Conservation (phyloP, 2,329 filamentous ascomycete species). For the Amylocarpus encephaloides region DNA sequence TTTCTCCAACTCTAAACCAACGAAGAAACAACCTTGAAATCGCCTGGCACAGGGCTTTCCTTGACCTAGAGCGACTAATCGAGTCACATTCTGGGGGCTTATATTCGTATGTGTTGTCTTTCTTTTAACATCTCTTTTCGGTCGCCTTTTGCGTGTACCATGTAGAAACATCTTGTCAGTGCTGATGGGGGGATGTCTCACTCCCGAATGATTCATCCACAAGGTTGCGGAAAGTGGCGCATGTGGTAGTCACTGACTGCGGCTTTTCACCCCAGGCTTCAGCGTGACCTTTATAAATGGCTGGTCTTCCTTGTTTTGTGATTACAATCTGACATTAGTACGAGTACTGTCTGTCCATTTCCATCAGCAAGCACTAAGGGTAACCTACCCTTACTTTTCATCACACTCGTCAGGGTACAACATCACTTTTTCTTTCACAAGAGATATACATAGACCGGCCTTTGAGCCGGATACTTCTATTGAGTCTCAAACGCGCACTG, state of each 20-base stretch:
- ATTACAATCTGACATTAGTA: conserved; percentile 9
- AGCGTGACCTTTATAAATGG: conserved; percentile 25
- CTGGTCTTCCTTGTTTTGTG: conserved; percentile 4
- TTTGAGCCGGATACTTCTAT: conserved; percentile 24
- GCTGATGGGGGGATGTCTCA: conserved; percentile 20
- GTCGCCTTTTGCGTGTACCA: conserved; percentile 70
- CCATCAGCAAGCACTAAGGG: background rate
- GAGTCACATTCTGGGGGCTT: conserved; percentile 5
- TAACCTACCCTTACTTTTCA: conserved; percentile 2
- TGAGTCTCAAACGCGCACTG: background rate
- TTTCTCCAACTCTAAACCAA: background rate
- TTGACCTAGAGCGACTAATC: background rate
- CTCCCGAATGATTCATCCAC: conserved; percentile 24
- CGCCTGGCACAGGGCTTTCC: conserved; percentile 3
- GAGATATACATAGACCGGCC: conserved; percentile 27
- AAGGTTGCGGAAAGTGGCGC: conserved; percentile 21
- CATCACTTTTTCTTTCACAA: background rate
- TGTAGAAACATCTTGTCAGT: conserved; percentile 50
- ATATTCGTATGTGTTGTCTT: conserved; percentile 6
- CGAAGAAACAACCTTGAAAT: background rate
- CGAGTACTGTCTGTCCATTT: conserved; percentile 7
- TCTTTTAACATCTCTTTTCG: conserved; percentile 4
- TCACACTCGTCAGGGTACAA: conserved; percentile 2
- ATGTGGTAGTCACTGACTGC: conserved; percentile 17
- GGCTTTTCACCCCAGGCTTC: conserved; percentile 15